Percentiles rank a stretch among this genome's conserved stretches.
Conservation (phyloP, 2,329 filamentous ascomycete genomes). For the Ceratocystis albifundus region DNA sequence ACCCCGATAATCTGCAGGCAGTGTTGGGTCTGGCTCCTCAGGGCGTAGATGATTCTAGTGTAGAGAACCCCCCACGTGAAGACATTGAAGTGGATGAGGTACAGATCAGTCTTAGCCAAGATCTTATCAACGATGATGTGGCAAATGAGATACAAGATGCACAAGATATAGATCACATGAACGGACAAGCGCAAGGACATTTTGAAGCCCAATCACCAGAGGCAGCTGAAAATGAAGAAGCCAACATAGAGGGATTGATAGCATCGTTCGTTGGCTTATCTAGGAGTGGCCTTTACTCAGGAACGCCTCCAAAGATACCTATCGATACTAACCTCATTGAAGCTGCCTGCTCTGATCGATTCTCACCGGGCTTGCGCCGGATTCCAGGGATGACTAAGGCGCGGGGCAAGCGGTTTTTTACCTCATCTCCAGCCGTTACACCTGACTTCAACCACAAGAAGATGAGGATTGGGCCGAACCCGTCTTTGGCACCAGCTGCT, state of each 20-base stretch:
- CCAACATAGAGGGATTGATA: slow-evolving; percentile 6
- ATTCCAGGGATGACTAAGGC: slow-evolving; percentile 27
- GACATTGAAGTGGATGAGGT: slow-evolving; percentile 55
- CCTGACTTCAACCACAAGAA: background rate
- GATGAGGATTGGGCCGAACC: background rate
- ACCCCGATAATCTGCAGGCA: slow-evolving; percentile 51
- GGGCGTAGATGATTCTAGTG: slow-evolving; percentile 18
- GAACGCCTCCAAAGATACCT: slow-evolving; percentile 31
- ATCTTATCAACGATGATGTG: background rate
- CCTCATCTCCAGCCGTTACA: background rate
- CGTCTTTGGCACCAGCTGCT: background rate
- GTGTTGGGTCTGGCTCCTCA: slow-evolving; percentile 34
- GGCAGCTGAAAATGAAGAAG: background rate
- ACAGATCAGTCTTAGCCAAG: slow-evolving; percentile 32
- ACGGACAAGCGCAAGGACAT: background rate
- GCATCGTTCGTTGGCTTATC: slow-evolving; percentile 31
- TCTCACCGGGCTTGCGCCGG: slow-evolving; percentile 23
- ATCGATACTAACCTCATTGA: slow-evolving; percentile 33
- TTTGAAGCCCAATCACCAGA: background rate
- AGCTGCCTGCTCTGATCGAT: slow-evolving; percentile 33
- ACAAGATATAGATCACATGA: background rate
- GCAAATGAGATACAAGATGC: background rate
- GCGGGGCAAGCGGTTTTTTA: slow-evolving; percentile 20
- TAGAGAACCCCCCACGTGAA: slow-evolving; percentile 29
- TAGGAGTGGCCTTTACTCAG: slow-evolving; percentile 34